phyloP scores from a whole-genome alignment of 192 early-diverging fungal species.

The Anaeromyces robustus region DNA sequence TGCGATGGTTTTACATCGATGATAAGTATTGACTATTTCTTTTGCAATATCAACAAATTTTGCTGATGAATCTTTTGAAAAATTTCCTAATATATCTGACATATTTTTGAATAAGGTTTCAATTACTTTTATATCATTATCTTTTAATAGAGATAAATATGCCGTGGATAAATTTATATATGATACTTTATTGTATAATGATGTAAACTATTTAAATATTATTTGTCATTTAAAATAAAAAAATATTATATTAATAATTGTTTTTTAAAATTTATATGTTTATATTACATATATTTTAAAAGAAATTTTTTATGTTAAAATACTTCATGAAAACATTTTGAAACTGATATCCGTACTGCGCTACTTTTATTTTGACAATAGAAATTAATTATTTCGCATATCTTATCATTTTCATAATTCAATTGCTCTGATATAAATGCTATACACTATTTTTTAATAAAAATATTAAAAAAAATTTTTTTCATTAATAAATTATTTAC shows the following conservation, averaged over 20 bases:
- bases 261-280: too few species aligned
- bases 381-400: neutral
- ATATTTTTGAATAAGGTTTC: neutral
- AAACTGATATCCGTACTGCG: neutral
- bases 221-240: too few species aligned
- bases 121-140: neutral
- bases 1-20: neutral
- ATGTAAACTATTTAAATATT: neutral
- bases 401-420: neutral
- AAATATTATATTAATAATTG: too few species aligned
- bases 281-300: too few species aligned
- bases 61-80: neutral
- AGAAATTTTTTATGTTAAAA: neutral
- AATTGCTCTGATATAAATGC: neutral
- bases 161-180: neutral
- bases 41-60: neutral
- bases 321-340: neutral
- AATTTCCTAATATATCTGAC: neutral
- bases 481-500: too few species aligned
- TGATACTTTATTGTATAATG: neutral
- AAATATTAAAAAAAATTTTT: too few species aligned
- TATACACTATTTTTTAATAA: neutral
- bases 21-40: neutral
- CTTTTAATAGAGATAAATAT: neutral
- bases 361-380: neutral